A percentile compares a stretch with the other conserved stretches of the same genome.
Evolutionary conservation across 331 rosid species (phyloP).

Genomic region (Saraca asoca): DNA sequence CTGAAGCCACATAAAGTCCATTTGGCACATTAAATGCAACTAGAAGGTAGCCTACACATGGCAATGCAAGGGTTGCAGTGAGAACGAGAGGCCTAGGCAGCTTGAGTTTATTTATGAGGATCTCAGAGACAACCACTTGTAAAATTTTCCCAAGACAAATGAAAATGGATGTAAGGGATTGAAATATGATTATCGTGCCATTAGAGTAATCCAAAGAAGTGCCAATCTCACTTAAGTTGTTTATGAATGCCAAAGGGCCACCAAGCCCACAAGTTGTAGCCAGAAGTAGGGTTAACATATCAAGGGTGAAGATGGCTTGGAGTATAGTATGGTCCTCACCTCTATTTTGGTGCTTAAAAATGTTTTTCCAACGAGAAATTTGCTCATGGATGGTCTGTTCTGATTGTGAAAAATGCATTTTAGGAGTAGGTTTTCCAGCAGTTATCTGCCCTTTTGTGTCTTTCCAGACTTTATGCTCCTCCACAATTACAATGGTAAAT

Average conservation of each 20-base stretch:
- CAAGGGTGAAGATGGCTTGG: slow-evolving; percentile 49
- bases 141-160: slow-evolving; percentile 39
- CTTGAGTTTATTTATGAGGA: slow-evolving; percentile 31
- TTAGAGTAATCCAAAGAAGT: slow-evolving; percentile 36
- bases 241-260: slow-evolving; percentile 38
- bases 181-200: slow-evolving; percentile 34
- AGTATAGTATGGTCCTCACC: slow-evolving; percentile 48
- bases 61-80: slow-evolving; percentile 31
- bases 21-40: slow-evolving; percentile 36
- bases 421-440: not conserved
- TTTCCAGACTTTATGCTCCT: slow-evolving; percentile 50
- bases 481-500: slow-evolving; percentile 35
- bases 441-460: not conserved
- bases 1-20: slow-evolving; percentile 47
- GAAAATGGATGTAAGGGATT: slow-evolving; percentile 48
- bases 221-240: slow-evolving; percentile 49
- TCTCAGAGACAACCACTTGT: slow-evolving; percentile 38
- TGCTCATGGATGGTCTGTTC: not conserved
- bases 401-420: not conserved
- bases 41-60: slow-evolving; percentile 42
- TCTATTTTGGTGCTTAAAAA: slow-evolving; percentile 32
- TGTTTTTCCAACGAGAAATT: slow-evolving; percentile 34
- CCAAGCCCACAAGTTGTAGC: slow-evolving; percentile 42
- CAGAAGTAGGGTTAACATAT: slow-evolving; percentile 36
- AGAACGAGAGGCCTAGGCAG: slow-evolving; percentile 47